Percentiles rank a stretch among this genome's conserved stretches.
Conservation (phyloP, 768 basidiomycete species). For the Leccinum subgranulosum region DNA sequence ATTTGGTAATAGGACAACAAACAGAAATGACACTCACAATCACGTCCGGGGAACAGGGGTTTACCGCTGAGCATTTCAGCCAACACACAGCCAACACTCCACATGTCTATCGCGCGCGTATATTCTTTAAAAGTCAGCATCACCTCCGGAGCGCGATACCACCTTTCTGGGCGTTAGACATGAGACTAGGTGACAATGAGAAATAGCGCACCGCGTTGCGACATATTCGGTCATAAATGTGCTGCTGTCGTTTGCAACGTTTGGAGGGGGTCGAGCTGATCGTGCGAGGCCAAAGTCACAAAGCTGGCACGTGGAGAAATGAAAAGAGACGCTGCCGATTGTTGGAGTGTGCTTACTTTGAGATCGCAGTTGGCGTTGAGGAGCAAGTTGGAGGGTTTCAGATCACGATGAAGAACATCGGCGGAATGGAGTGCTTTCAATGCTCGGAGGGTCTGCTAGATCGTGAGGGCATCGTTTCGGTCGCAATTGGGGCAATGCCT, state of each 20-base stretch:
- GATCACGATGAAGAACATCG: conserved; percentile 91
- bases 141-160: conserved; percentile 97
- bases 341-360: conserved; percentile 53
- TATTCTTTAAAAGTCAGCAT: conserved; percentile 99
- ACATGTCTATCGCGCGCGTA: conserved; percentile 82
- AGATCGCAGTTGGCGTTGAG: conserved; percentile 97
- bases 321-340: neutral
- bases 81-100: conserved; percentile 83
- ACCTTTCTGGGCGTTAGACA: conserved; percentile 41
- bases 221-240: conserved; percentile 94
- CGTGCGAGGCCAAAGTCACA: conserved; percentile 89
- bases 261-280: conserved; percentile 70
- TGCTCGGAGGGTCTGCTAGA: conserved; percentile 68
- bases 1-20: neutral
- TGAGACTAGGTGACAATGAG: neutral
- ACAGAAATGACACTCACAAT: conserved; percentile 48
- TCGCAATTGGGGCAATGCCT: conserved; percentile 6
- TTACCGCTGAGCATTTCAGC: conserved; percentile 94
- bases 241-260: conserved; percentile 70
- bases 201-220: conserved; percentile 66
- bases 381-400: conserved; percentile 94
- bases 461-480: conserved; percentile 2
- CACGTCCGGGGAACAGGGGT: conserved; percentile 92
- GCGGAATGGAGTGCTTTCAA: conserved; percentile 94
- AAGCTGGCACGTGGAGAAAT: conserved; percentile 39